Evolutionary conservation across 1,284 basidiomycete genomes (phyloP).

Genomic region (Apiotrichum laibachii): DNA sequence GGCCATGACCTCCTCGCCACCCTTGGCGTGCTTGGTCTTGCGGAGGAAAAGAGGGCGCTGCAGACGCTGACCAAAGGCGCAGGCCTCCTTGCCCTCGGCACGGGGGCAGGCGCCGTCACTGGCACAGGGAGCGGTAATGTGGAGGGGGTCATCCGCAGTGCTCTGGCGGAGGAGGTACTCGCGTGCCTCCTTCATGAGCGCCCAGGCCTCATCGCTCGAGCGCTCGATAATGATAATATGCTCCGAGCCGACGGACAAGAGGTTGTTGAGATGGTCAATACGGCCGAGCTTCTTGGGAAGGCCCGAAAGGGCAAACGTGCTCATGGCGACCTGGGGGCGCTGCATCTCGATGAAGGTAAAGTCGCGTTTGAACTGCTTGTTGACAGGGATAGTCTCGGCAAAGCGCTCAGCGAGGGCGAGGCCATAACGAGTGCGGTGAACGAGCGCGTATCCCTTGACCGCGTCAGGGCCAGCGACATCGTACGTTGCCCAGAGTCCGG

Average conservation of each 20-base stretch:
- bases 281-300: conserved; percentile 63
- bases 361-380: conserved; percentile 27
- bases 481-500: conserved; percentile 46
- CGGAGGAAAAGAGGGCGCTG: conserved; percentile 82
- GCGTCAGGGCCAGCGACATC: conserved; percentile 40
- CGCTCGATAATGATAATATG: conserved; percentile 81
- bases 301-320: conserved; percentile 78
- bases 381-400: conserved; percentile 3
- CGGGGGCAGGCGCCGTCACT: conserved; percentile 84
- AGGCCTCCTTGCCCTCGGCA: conserved; percentile 56
- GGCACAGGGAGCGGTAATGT: conserved; percentile 66
- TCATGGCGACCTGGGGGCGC: conserved; percentile 62
- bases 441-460: conserved; percentile 24
- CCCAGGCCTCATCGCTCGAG: conserved; percentile 72
- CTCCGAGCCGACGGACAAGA: conserved; percentile 25
- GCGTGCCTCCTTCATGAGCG: conserved; percentile 76
- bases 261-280: conserved; percentile 25
- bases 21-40: conserved; percentile 76
- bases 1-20: conserved; percentile 77
- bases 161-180: conserved; percentile 62
- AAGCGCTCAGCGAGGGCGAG: conserved; percentile 35
- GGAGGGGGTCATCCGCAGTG: conserved; percentile 24
- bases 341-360: conserved; percentile 6
- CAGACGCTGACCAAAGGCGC: conserved; percentile 81
- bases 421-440: conserved; percentile 41